Evolutionary conservation across 2,329 filamentous ascomycete genomes (phyloP).

Genomic region (Diplodia sapinea): DNA sequence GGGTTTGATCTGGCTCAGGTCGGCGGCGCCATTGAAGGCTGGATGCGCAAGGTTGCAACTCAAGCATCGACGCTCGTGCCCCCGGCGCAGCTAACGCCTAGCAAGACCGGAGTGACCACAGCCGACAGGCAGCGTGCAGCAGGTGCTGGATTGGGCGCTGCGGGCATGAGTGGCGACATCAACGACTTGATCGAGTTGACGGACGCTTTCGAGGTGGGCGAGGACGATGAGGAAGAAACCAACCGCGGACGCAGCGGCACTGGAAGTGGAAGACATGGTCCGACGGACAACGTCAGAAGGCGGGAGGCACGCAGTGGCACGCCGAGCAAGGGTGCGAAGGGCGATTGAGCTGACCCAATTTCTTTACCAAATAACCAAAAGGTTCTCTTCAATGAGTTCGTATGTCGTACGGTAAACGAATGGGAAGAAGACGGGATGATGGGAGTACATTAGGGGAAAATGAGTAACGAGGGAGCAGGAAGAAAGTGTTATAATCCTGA

Average conservation of each 20-base stretch:
- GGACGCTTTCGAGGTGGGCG: slow-evolving; percentile 49
- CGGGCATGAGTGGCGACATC: slow-evolving; percentile 50
- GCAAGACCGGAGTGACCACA: not conserved
- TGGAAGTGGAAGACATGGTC: not conserved
- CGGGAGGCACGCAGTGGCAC: slow-evolving; percentile 24
- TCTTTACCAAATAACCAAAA: too few relatives aligned
- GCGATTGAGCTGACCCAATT: slow-evolving; percentile 12
- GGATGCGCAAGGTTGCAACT: slow-evolving; percentile 81
- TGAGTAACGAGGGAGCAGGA: too few relatives aligned
- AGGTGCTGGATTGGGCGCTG: slow-evolving; percentile 4
- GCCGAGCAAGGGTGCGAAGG: slow-evolving; percentile 29
- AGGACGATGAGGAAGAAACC: slow-evolving; percentile 36
- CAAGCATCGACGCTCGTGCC: slow-evolving; percentile 53
- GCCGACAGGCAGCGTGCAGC: slow-evolving; percentile 17
- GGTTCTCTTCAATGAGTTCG: not conserved
- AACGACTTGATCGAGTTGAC: slow-evolving; percentile 75
- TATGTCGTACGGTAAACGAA: not conserved
- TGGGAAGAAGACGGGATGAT: not conserved
- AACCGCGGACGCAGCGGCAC: slow-evolving; percentile 4
- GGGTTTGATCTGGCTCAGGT: slow-evolving; percentile 73
- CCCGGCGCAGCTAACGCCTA: slow-evolving; percentile 18
- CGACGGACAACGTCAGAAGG: slow-evolving; percentile 16
- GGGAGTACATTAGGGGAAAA: too few relatives aligned
- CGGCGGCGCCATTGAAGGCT: slow-evolving; percentile 85
- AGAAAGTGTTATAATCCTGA: not conserved